phyloP scores from a whole-genome alignment of 345 rosid genomes.

The Lepidium didymum region DNA sequence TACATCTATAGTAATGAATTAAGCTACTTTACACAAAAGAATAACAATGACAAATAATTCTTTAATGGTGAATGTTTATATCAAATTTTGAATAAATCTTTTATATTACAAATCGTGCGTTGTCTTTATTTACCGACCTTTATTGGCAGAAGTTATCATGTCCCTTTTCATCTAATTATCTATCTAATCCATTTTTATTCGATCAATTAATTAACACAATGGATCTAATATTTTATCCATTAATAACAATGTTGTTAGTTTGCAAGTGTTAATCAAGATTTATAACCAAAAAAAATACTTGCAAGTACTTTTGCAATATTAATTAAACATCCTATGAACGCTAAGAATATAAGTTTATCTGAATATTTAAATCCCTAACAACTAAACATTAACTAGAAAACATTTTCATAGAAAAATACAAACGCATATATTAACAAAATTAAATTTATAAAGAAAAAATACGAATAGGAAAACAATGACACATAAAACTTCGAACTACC shows the following conservation, averaged over 20 bases:
- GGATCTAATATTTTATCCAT: background rate
- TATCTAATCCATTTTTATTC: background rate
- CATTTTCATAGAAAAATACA: background rate
- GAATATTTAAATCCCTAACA: background rate
- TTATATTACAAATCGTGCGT: background rate
- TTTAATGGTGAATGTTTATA: background rate
- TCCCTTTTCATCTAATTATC: background rate
- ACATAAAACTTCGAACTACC: slow-evolving; percentile 15
- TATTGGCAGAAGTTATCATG: background rate
- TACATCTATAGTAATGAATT: background rate
- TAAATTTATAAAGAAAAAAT: background rate
- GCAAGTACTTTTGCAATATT: background rate
- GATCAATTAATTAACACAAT: background rate
- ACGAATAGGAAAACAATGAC: background rate
- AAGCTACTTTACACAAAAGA: background rate
- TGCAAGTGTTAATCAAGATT: background rate
- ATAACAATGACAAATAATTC: background rate
- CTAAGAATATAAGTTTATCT: background rate
- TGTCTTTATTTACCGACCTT: background rate
- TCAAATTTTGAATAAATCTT: background rate
- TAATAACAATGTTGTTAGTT: background rate
- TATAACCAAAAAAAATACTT: background rate
- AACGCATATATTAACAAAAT: background rate
- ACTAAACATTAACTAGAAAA: background rate
- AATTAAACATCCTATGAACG: background rate